Base-by-base conservation (phyloP, 371 early-diverging fungal species). In the Apophysomyces variabilis region DNA sequence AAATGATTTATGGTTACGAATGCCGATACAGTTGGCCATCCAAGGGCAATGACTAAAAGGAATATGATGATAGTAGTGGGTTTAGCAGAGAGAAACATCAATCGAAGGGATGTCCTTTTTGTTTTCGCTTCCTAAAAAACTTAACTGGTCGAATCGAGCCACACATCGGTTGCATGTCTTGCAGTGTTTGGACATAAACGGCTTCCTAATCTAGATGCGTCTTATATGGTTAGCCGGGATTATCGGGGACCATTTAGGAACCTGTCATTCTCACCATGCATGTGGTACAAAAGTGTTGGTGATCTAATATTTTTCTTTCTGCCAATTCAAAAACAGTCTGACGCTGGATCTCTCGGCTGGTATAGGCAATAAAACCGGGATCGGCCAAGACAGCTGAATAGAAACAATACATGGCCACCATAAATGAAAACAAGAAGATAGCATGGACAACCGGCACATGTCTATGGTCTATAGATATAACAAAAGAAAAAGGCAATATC, bases 131-230 rank as follows among this genome's bases (percentile, higher is more conserved):
- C 46, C 59, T 39, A 5, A 46, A 46, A 56, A 60, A 80, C 86
- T 78, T 85, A 89, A 50, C 89, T 99, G 99, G 70, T 99, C 99
- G 85, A 99, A 98, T 65, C 89, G 89, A 18, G 96, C 94, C 5
- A 99, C 96, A 75, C 99, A 99, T 58, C 94, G 89, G 69, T 96
- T 89, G 73, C 99, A 99, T 54, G 92, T 82, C 66, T 90, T 92
- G 82, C 99, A 99, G 69, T 99, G 99, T 79, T 99, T 99, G 21
- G 97, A 95, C 38, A 99, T 83, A 61, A 98, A 72, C 14, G 99
- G 99, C 60, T 95, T 93, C 13, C 82, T 87, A 32, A 89, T 85
- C 82, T 88, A 46, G 35, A 41, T 41, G 11, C 8, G 41, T 8
- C 13, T 41, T 41, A 26, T 26, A 26, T 41, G 13, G 41, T 41